phyloP scores from a whole-genome alignment of 441 rosid species.

The Bruguiera hainesii region DNA sequence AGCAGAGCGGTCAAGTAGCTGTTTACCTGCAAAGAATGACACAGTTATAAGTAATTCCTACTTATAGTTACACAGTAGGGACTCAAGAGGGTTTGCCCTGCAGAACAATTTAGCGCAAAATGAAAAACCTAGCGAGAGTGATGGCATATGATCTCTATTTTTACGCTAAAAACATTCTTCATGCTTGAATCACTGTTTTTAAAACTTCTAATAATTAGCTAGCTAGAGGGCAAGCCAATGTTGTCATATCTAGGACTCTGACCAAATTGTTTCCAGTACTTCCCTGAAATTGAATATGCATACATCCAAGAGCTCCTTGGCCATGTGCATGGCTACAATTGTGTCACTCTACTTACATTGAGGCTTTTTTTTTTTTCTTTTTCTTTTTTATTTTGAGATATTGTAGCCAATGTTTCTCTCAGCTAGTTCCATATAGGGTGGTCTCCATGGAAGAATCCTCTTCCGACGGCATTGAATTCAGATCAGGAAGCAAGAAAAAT shows the following conservation, averaged over 20 bases:
- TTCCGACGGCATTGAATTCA: slow-evolving; percentile 59
- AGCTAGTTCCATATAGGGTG: slow-evolving; percentile 34
- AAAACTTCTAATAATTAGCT: slow-evolving; percentile 3
- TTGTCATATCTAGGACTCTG: not conserved
- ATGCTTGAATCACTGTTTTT: not conserved
- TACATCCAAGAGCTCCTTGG: slow-evolving; percentile 10
- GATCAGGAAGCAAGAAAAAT: slow-evolving; percentile 52
- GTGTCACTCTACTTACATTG: slow-evolving; percentile 6
- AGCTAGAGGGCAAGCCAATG: not conserved
- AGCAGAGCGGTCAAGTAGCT: slow-evolving; percentile 12
- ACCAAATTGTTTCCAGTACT: not conserved
- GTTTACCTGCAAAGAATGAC: slow-evolving; percentile 38
- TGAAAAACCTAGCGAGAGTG: slow-evolving; percentile 6
- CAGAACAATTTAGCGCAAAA: slow-evolving; percentile 16
- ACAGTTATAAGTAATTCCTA: slow-evolving; percentile 16
- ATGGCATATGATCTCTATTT: slow-evolving; percentile 3
- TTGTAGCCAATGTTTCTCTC: slow-evolving; percentile 13
- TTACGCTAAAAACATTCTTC: slow-evolving; percentile 14
- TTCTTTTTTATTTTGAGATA: not conserved
- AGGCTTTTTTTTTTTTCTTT: not conserved
- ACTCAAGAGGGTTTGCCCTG: slow-evolving; percentile 43
- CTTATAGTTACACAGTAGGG: slow-evolving; percentile 20
- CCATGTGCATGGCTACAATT: not conserved
- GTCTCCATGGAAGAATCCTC: slow-evolving; percentile 35
- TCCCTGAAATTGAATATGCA: slow-evolving; percentile 2